Base-by-base conservation (phyloP, 257 asterid genomes). In the Buddleja alternifolia region DNA sequence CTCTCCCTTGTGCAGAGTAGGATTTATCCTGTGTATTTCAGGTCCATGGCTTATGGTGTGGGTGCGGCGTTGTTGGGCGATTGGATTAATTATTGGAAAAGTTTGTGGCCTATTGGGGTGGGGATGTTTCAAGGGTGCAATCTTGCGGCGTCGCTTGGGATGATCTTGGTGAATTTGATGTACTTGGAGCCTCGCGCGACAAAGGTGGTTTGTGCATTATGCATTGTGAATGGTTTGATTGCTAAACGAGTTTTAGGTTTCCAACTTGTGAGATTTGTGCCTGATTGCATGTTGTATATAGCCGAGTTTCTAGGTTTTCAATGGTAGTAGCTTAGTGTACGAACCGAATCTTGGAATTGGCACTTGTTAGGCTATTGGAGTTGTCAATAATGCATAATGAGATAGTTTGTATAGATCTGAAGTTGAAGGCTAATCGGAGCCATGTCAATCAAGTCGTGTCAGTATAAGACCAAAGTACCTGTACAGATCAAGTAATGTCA, bases 11-110 rank as follows among this genome's bases (percentile, higher is more conserved):
- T n/a, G n/a, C n/a, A 93, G 74, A 88, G 90, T 71, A 85, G 79
- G 87, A 76, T 90, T 3, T 93, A 90, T 64, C 95, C 89, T 0
- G 83, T 78, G 44, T 93, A 93, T 67, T 93, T 93, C 65, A 84
- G 64, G 85, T 86, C 85, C 14, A 80, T 86, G 98, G 90, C 84
- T 51, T 82, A 36, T 67, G 41, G 85, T 23, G 71, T 90, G 40
- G 97, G 87, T 25, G 5, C 70, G 47, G 82, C 90, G 0, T 56
- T 90, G 66, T 2, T 85, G 21, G 95, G 89, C 0, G 88, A 90
- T 75, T 51, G 84, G 76, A 16, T 83, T 64, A 74, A 81, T 11
- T 71, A 61, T 21, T 67, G 72, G 46, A 60, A 56, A 37, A 4
- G 23, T 25, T 0, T 5, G 37, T 14, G 53, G 0, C 39, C 73